Base-by-base conservation (phyloP, 495 filamentous ascomycete genomes). In the Sporormia fimetaria region DNA sequence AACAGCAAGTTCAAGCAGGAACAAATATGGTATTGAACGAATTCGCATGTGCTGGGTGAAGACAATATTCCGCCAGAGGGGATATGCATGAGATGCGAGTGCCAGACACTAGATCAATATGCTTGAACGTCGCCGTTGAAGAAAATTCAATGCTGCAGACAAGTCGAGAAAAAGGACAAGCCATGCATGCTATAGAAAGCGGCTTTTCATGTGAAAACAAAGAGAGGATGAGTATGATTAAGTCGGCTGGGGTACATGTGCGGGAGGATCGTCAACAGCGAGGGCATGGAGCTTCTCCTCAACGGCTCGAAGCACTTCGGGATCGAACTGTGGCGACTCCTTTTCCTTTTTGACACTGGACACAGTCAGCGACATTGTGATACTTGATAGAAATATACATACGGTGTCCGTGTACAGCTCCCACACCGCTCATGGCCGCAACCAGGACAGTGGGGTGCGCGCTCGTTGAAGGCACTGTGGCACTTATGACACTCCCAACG, bases 291-390 rank as follows among this genome's bases (percentile, higher is more conserved):
- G 59, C 43, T 68, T 73, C 29, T 66, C 69, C 55, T 78, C 68
- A 8, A 87, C 62, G 24, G 64, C 71, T 54, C 66, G 65, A 30
- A 80, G 44, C 2, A 83, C 58, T 25, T 79, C 80, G 1, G 79
- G 78, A 41, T 84, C 76, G 24, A 45, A 54, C 22, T 42, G 28
- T 2, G 69, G 71, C 52, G 74, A 67, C 11, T 67, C 73, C 46
- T 79, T 76, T 21, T 73, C 62, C 47, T 71, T 76, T 44, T 67
- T 70, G 0, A 78, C 72, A 2, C 51, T 54, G 37, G 6, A 26
- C 5, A 30, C 3, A 18, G 20, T 54, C 24, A 54, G 46, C 26
- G 15, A 12, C 2, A 21, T 4, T 6, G 16, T 33, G 2, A 26
- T 33, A 10, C 26, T 15, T 23, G 3, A 24, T 18, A 32, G n/a